phyloP scores from a whole-genome alignment of 2,329 filamentous ascomycete species.

The Pseudogymnoascus sp. region DNA sequence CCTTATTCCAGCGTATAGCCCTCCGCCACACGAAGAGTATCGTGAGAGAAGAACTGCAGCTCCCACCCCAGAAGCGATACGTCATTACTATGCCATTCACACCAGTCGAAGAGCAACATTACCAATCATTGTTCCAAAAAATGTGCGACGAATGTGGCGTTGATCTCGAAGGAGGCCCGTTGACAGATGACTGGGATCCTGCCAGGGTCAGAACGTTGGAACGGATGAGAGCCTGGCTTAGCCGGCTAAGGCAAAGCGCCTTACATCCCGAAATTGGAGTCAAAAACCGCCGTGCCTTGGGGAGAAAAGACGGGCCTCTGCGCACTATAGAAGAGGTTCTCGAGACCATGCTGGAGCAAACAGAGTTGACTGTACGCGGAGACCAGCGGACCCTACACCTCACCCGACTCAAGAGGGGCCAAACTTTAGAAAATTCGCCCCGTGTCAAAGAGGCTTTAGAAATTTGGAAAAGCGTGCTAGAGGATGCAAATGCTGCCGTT shows the following conservation, averaged over 20 bases:
- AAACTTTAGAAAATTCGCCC: slow-evolving; percentile 69
- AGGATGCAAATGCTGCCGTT: slow-evolving; percentile 44
- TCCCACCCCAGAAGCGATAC: slow-evolving; percentile 77
- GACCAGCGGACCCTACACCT: slow-evolving; percentile 63
- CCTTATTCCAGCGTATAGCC: slow-evolving; percentile 62
- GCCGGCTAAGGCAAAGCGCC: slow-evolving; percentile 69
- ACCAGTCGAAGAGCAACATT: slow-evolving; percentile 83
- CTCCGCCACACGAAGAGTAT: slow-evolving; percentile 79
- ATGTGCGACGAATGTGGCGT: slow-evolving; percentile 66
- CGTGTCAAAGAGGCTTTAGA: slow-evolving; percentile 57
- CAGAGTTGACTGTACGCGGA: slow-evolving; percentile 54
- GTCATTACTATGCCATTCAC: slow-evolving; percentile 88
- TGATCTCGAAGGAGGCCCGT: slow-evolving; percentile 52
- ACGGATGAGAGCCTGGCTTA: slow-evolving; percentile 71
- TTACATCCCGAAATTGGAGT: slow-evolving; percentile 76
- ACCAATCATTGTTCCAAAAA: slow-evolving; percentile 63
- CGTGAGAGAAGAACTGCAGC: slow-evolving; percentile 65
- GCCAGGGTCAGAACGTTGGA: slow-evolving; percentile 38
- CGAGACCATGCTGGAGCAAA: slow-evolving; percentile 84
- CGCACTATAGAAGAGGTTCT: slow-evolving; percentile 80
- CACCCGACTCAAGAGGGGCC: slow-evolving; percentile 65
- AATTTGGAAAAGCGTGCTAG: slow-evolving; percentile 55
- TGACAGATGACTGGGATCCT: slow-evolving; percentile 53
- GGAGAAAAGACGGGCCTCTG: slow-evolving; percentile 56
- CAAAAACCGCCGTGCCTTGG: slow-evolving; percentile 54